These are phyloP conservation scores for Entomortierella beljakovae DNA, from an alignment of 192 early-diverging fungal species.

Conservation along the genomic window DNA sequence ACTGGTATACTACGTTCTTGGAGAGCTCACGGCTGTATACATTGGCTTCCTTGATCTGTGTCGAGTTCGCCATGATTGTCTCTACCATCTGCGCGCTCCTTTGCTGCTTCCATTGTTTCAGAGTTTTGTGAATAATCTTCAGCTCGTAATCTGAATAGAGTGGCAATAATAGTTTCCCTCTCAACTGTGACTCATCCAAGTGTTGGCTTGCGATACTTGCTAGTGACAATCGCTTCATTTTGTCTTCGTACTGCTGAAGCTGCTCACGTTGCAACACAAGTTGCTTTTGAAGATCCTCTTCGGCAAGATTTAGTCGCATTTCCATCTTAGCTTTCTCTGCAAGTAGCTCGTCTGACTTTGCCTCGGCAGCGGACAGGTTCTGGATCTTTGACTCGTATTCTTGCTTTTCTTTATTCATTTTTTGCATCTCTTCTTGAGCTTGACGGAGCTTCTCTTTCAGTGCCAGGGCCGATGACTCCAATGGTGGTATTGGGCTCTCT, in stretches of 20 bases:
- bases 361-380: slow-evolving; percentile 52
- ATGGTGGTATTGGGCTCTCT: slow-evolving; percentile 58
- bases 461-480: slow-evolving; percentile 54
- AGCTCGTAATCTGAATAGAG: slow-evolving; percentile 60
- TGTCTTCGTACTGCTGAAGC: slow-evolving; percentile 62
- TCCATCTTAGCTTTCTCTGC: slow-evolving; percentile 58
- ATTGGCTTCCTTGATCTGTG: slow-evolving; percentile 91
- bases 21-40: slow-evolving; percentile 87
- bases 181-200: slow-evolving; percentile 50
- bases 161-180: slow-evolving; percentile 33
- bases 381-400: slow-evolving; percentile 67
- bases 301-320: slow-evolving; percentile 55
- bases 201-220: slow-evolving; percentile 42
- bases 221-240: slow-evolving; percentile 59
- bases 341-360: slow-evolving; percentile 55
- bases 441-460: slow-evolving; percentile 59
- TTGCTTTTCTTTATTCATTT: slow-evolving; percentile 62
- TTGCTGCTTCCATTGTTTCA: slow-evolving; percentile 63
- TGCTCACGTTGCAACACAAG: slow-evolving; percentile 68
- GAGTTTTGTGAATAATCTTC: slow-evolving; percentile 49
- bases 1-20: slow-evolving; percentile 86
- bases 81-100: slow-evolving; percentile 73
- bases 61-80: slow-evolving; percentile 73
- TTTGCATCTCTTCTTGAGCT: slow-evolving; percentile 66
- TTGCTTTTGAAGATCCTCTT: slow-evolving; percentile 63